phyloP scores from a whole-genome alignment of 192 early-diverging fungal species.

The Mortierella alpina region DNA sequence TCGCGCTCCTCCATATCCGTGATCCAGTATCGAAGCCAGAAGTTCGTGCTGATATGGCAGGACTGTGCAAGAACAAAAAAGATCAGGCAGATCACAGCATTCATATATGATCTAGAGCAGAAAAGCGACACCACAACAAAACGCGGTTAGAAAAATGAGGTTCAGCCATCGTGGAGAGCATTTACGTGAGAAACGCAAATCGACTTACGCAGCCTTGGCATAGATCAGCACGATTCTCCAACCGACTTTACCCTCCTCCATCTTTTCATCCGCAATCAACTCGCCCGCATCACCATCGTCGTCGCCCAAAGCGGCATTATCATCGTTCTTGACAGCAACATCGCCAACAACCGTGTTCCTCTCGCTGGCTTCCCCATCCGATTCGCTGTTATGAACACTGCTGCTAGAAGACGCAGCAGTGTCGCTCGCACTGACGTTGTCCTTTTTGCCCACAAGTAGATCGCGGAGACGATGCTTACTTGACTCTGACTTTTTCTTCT shows the following conservation, averaged over 20 bases:
- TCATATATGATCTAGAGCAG: constrained; percentile 21
- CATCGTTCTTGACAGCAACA: neutral
- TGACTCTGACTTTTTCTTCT: constrained; percentile 6
- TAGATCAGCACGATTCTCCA: constrained; percentile 81
- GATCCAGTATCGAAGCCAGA: constrained; percentile 42
- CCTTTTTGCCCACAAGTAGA: constrained; percentile 3
- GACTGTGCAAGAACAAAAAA: constrained; percentile 14
- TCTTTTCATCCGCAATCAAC: constrained; percentile 84
- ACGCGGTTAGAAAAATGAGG: neutral
- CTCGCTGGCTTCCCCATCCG: constrained; percentile 12
- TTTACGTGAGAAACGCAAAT: neutral
- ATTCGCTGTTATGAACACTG: constrained; percentile 15
- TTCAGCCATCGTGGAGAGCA: neutral
- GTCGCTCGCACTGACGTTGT: neutral
- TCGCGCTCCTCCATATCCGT: constrained; percentile 15
- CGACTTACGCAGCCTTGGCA: constrained; percentile 64
- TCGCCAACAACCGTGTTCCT: constrained; percentile 11
- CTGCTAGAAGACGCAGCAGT: constrained; percentile 4
- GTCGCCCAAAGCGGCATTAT: neutral
- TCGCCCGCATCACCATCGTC: constrained; percentile 30
- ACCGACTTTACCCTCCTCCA: constrained; percentile 80
- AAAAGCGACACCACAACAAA: constrained; percentile 50
- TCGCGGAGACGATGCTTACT: constrained; percentile 1
- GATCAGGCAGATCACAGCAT: constrained; percentile 19
- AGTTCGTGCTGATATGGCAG: constrained; percentile 30